Base-by-base conservation (phyloP, 2,329 filamentous ascomycete genomes). In the Colletotrichum chlorophyti region DNA sequence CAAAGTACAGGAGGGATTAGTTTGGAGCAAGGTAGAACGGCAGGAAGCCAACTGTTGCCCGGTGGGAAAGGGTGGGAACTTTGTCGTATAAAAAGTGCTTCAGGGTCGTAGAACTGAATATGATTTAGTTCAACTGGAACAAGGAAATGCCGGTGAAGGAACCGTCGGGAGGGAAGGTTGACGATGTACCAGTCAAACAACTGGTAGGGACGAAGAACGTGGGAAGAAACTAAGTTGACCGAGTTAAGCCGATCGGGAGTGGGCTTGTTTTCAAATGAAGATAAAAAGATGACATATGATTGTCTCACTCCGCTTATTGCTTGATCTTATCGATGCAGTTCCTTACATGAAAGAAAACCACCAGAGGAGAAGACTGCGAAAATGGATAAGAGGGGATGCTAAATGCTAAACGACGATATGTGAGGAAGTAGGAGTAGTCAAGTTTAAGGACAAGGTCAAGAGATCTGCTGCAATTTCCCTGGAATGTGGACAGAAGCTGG, bases 1-100 rank as follows among this genome's bases (percentile, higher is more conserved):
- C n/a, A n/a, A n/a, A n/a, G n/a, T n/a, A n/a, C n/a, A n/a, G n/a
- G n/a, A n/a, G n/a, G n/a, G n/a, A n/a, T n/a, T 38, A 29, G 43
- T 40, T 45, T n/a, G n/a, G 37, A 40, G 29, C 38, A 38, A 32
- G 17, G 26, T 15, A 23, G 32, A 34, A 10, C 27, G 26, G 57
- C 43, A 34, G 57, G 17, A 57, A 21, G 21, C 21, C 27, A 49
- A 24, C 26, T 40, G 45, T 57, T n/a, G n/a, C n/a, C n/a, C n/a
- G n/a, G n/a, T n/a, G n/a, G 57, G 57, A 57, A 38, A 41, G 19
- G 17, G 52, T 50, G 57, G 55, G 45, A 57, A 50, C n/a, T 32
- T 29, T 38, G 45, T 37, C 38, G 57, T 57, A 49, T 21, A 43
- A 60, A 45, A 49, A 40, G 38, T 42, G 40, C 35, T 59, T 32